Base-by-base conservation (phyloP, 371 early-diverging fungal species). In the Haplosporangium sp. region DNA sequence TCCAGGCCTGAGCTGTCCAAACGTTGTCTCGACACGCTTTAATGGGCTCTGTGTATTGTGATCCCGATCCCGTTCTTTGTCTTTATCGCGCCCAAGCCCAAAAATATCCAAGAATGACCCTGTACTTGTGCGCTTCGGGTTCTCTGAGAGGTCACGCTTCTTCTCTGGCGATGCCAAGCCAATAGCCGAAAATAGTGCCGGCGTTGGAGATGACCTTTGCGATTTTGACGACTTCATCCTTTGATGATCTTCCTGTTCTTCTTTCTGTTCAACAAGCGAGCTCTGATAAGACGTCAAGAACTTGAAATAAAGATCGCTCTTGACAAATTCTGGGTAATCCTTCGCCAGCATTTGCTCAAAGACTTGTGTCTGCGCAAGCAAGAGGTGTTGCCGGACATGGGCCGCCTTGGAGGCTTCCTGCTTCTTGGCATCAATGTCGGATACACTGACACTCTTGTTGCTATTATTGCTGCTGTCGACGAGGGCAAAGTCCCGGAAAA, bases 251-350 rank as follows among this genome's bases (percentile, higher is more conserved):
- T 36, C 42, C 6, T n/a, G 52, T 37, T 53, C 58, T 3, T 48
- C 47, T 21, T 42, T 60, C 40, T 38, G 23, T n/a, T 71, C 77
- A 11, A 47, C 23, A 2, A 69, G 43, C 20, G 71, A 63, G 38
- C 64, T 70, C 10, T 76, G 77, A 20, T 76, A 59, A 14, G 59
- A 55, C 10, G 77, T 62, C 64, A 76, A 23, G 46, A 91, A 88
- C 50, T 90, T 86, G 74, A 88, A 87, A 65, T 92, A 94, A 2
- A 93, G 74, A 54, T 90, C 88, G 42, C 88, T 91, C 18, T 85
- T 77, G 66, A 87, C 81, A 66, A 95, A 94, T 50, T 83, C 77
- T 3, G 89, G 89, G 64, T 86, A 92, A 52, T 91, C 87, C 7
- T 85, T 83, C 41, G 69, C 75, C 60, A 90, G 86, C 82, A 95